Percentiles rank a stretch among this genome's conserved stretches.
Conservation (phyloP, 345 rosid species). For the Dipteronia sinensis region DNA sequence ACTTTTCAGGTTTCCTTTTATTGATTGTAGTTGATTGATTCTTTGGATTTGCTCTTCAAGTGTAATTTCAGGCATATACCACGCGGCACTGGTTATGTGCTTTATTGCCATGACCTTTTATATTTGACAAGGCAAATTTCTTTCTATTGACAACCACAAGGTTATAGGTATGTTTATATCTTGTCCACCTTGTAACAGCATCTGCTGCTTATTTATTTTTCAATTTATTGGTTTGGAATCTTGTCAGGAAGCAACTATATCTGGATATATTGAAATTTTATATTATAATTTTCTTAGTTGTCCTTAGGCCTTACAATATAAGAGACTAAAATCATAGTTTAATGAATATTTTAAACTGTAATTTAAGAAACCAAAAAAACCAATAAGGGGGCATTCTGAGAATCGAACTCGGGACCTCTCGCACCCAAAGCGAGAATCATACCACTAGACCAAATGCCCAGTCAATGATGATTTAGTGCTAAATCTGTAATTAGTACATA, state of each 20-base stretch:
- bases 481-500: not conserved
- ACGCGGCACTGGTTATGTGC: not conserved
- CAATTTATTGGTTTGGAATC: not conserved
- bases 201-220: not conserved
- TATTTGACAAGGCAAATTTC: not conserved
- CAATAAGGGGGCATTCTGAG: constrained; percentile 60
- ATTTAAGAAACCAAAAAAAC: not conserved
- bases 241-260: not conserved
- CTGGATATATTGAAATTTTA: not conserved
- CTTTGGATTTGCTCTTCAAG: not conserved
- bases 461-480: too few species aligned
- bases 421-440: constrained; percentile 92
- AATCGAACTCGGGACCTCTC: constrained; percentile 79
- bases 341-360: not conserved
- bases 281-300: not conserved
- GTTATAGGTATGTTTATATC: not conserved
- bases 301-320: not conserved
- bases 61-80: not conserved
- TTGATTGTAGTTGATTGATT: not conserved
- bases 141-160: not conserved
- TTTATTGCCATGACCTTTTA: not conserved
- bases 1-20: too few species aligned
- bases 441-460: constrained; percentile 86
- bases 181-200: not conserved
- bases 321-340: not conserved